phyloP scores from a whole-genome alignment of 2,329 filamentous ascomycete genomes.

The Leptographium flavum region DNA sequence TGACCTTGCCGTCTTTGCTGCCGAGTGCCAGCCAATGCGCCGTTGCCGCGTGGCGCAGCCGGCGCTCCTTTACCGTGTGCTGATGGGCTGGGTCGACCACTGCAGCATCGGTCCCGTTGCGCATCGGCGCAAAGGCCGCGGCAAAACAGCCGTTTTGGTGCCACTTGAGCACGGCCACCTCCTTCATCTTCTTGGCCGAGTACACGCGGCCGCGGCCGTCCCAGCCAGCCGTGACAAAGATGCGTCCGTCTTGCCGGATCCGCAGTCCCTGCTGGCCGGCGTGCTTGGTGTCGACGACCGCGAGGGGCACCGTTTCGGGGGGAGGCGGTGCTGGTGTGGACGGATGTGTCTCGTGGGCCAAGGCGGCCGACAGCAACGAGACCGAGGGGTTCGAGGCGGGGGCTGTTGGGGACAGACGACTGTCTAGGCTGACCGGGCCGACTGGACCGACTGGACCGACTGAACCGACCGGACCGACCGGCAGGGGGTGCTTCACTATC shows the following conservation, averaged over 20 bases:
- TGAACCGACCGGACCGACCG: constrained; percentile 9
- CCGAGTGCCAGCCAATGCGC: constrained; percentile 86
- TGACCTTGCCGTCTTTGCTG: constrained; percentile 89
- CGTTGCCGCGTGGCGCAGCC: constrained; percentile 47
- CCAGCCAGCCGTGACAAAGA: constrained; percentile 90
- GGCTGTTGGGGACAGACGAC: background rate
- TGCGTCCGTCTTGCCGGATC: constrained; percentile 63
- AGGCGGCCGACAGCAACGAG: constrained; percentile 18
- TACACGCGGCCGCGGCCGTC: constrained; percentile 74
- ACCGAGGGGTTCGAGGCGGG: background rate
- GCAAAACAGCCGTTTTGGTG: constrained; percentile 80
- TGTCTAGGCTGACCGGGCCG: background rate
- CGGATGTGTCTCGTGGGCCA: constrained; percentile 9
- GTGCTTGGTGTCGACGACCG: constrained; percentile 64
- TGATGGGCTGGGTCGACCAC: constrained; percentile 13
- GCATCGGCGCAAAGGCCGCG: constrained; percentile 50
- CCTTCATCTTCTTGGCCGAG: constrained; percentile 62
- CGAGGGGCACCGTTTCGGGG: constrained; percentile 35
- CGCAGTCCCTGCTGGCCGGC: constrained; percentile 73
- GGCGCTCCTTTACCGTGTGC: constrained; percentile 45
- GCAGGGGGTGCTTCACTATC: constrained; percentile 60
- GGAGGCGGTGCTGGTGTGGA: constrained; percentile 4
- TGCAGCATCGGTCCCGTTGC: background rate
- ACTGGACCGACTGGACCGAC: background rate
- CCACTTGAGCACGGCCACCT: constrained; percentile 89